Evolutionary conservation across 106 monocot species (phyloP), one percentile per base, ranked within the genome.

Genomic region (Phalaenopsis aphrodite): DNA sequence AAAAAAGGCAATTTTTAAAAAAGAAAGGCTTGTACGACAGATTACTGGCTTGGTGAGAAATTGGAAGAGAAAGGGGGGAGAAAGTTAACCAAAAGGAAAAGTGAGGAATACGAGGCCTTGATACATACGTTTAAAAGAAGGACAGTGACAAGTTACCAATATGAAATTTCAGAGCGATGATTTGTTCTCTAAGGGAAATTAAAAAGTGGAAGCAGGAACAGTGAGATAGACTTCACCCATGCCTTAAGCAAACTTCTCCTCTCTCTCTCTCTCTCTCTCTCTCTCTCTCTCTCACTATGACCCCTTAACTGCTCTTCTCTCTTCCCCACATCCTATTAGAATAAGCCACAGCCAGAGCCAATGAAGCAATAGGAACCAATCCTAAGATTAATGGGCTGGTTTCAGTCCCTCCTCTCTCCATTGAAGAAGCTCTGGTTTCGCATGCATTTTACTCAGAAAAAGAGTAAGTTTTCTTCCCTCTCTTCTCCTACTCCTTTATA

Each of bases 401-500:
- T 92, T 48, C 85, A 79, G 18, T 85, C 80, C 84, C 83, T 92
- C 84, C 49, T 92, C 85, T 79, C 81, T 15, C 91, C 91, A 3
- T 24, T 92, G 64, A 89, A 85, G 85, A 92, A 84, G 85, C 81
- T 92, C 19, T 92, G 91, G 91, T 5, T 89, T 76, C 85, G 87
- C 43, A 65, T 85, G 79, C 81, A 85, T 74, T 85, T 78, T 8
- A 19, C 81, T 17, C 56, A 75, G 38, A 75, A 82, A n/a, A 82
- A 85, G 78, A 85, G 85, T 85, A 82, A 5, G 72, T 49, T 18
- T 47, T 10, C n/a, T 2, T 49, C 76, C 11, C 76, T 24, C n/a
- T 2, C n/a, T 15, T 68, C 19, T 61, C 14, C 12, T 12, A 30
- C 30, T 18, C 19, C 18, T 61, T 23, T 30, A 30, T 30, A 30